These are phyloP conservation scores for Kwoniella bestiolae DNA, from an alignment of 768 basidiomycete genomes.

Conservation along the genomic window DNA sequence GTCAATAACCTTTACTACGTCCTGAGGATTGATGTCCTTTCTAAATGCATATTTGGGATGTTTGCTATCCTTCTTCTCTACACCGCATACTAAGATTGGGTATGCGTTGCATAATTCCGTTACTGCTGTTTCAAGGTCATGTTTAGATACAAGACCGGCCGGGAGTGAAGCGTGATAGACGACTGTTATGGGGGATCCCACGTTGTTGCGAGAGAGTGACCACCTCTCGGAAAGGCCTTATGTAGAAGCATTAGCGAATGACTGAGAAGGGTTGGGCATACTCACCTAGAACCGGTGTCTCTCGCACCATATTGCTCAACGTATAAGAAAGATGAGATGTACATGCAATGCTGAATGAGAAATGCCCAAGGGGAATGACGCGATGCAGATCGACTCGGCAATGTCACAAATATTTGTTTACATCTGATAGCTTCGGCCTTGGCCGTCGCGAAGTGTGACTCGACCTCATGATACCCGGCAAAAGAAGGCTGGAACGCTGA, in stretches of 20 bases:
- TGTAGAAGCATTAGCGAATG: background rate
- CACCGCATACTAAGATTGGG: constrained; percentile 3
- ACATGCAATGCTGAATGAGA: too few relatives aligned
- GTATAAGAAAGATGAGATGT: too few relatives aligned
- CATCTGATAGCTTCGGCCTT: too few relatives aligned
- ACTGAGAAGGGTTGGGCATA: too few relatives aligned
- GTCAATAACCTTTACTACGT: constrained; percentile 3
- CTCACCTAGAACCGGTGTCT: constrained; percentile 2
- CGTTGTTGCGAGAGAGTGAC: constrained; percentile 17
- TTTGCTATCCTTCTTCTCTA: background rate
- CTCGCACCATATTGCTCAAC: background rate
- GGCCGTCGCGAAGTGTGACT: too few relatives aligned
- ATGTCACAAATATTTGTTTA: too few relatives aligned
- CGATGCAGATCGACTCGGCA: too few relatives aligned
- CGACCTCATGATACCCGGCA: too few relatives aligned
- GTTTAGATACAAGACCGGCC: background rate
- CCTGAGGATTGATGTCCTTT: background rate
- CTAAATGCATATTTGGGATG: background rate
- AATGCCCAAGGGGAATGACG: too few relatives aligned
- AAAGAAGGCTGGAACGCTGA: too few relatives aligned
- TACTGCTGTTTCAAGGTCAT: background rate
- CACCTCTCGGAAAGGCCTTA: constrained; percentile 23
- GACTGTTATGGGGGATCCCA: constrained; percentile 16
- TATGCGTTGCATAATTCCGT: background rate
- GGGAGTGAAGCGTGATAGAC: constrained; percentile 19